Evolutionary conservation across 352 stramenopile genomes (phyloP), one percentile per base, ranked within the genome.

Genomic region (Phytophthora cryptogea): DNA sequence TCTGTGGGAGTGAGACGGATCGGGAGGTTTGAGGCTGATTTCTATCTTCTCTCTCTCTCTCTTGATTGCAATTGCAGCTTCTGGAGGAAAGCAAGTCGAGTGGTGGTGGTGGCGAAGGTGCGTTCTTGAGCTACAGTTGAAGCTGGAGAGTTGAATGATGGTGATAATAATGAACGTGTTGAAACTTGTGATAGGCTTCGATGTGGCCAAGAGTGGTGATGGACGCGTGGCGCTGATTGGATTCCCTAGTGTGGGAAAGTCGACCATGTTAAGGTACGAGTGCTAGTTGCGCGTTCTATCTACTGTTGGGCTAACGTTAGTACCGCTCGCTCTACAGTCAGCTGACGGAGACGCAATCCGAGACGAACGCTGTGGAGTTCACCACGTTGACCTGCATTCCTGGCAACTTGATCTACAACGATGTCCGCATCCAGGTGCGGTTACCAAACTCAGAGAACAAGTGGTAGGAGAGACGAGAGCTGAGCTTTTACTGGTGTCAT

Each of bases 351-450:
- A 99, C 97, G 14, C 83, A 99, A 74, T 98, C 89, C 14, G 95
- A 99, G 76, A 93, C 94, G 20, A 98, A 97, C 17, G 89, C 94
- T 6, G 98, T 99, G 51, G 97, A 99, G 76, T 99, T 99, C 72
- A 99, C 97, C 7, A 99, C 97, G 42, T 66, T 99, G 11, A 99
- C 97, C 20, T 99, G 96, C 67, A 99, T 99, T 61, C 97, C 97
- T 27, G 97, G 96, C 30, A 98, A 98, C 71, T 70, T 98, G 52
- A 88, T 97, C 53, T 98, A 98, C 83, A 98, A 97, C 69, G 93
- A 98, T 60, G 93, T 96, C 33, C 93, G 94, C 67, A 98, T 99
- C 54, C 97, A 99, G 71, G 81, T 91, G 26, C 45, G 66, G n/a
- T 44, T 6, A 26, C 6, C 20, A 27, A 59, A n/a, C 4, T n/a